A percentile compares a stretch with the other conserved stretches of the same genome.
phyloP scores from a whole-genome alignment of 495 filamentous ascomycete genomes.

The Entonaema liquescens region DNA sequence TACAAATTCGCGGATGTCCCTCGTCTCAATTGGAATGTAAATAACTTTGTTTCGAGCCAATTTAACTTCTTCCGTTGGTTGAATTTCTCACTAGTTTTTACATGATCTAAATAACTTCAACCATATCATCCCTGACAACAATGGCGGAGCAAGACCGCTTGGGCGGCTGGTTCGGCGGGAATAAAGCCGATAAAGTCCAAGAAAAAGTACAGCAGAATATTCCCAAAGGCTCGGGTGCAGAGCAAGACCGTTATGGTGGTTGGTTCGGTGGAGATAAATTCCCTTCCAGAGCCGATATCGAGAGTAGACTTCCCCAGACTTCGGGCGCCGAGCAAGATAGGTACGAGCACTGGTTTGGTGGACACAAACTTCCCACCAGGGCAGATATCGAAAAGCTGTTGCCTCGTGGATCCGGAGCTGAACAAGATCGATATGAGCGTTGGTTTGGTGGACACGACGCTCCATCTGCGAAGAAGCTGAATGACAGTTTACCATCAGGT shows the following conservation, averaged over 20 bases:
- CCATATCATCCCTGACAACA: slow-evolving; percentile 4
- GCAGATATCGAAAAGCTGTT: slow-evolving; percentile 33
- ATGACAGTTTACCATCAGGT: slow-evolving; percentile 18
- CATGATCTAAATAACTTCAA: neutral
- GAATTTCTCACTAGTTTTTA: neutral
- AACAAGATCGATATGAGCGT: slow-evolving; percentile 35
- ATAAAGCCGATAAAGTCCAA: slow-evolving; percentile 34
- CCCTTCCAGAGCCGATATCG: slow-evolving; percentile 27
- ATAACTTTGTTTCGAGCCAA: neutral
- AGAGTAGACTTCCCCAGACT: slow-evolving; percentile 26
- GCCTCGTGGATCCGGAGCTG: slow-evolving; percentile 28
- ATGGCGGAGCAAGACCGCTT: slow-evolving; percentile 35
- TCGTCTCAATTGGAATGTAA: slow-evolving; percentile 9
- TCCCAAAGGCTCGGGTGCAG: slow-evolving; percentile 24
- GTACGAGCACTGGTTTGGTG: slow-evolving; percentile 39
- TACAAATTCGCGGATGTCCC: slow-evolving; percentile 11
- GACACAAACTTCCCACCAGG: slow-evolving; percentile 33
- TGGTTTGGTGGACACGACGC: slow-evolving; percentile 29
- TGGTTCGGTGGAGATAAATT: slow-evolving; percentile 38
- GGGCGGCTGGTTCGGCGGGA: slow-evolving; percentile 16
- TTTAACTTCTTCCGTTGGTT: too few species aligned
- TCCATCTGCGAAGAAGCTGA: slow-evolving; percentile 2
- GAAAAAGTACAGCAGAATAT: slow-evolving; percentile 17
- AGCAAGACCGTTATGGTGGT: slow-evolving; percentile 27
- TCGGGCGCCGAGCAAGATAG: slow-evolving; percentile 40